Evolutionary conservation across 257 asterid genomes (phyloP), one percentile per base, ranked within the genome.

Genomic region (Solanum ossicruentum): DNA sequence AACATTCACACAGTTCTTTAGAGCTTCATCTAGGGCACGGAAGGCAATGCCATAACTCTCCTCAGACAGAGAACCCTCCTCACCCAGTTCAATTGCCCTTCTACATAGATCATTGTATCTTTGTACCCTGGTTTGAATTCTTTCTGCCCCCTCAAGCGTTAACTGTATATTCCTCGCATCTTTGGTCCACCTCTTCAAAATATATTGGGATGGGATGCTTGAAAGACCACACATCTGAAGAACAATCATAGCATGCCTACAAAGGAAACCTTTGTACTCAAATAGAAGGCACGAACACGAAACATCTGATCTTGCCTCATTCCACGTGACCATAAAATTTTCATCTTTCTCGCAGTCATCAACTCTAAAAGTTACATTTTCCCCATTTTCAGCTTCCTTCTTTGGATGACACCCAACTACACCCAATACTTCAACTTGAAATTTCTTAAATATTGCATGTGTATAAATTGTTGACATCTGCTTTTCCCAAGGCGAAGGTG

Each of bases 401-500:
- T 90, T 96, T 79, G 99, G 98, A 89, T 96, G 99, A 82, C 99
- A 96, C 72, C 99, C 99, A 21, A 96, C 98, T 67, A 96, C 99
- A 57, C 99, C 99, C 91, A 96, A 88, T 84, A 96, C 99, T 90
- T 96, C 99, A 28, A 91, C 89, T 83, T 96, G 99, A 87, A 96
- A 96, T 86, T 93, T 94, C 90, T 92, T 92, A 86, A 96, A 96
- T 86, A 96, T 93, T 4, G 97, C 90, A 84, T 96, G 99, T 6
- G 99, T 96, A 82, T 93, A 94, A 81, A 95, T 90, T 13, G 97
- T 88, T 12, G 99, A 96, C 98, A 95, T 93, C 86, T 96, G 98
- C 84, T 96, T 96, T 89, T 96, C 99, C 98, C 99, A 96, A 66
- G 99, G 99, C 49, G 99, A 96, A 82, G 99, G 99, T 1, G 99